These are phyloP conservation scores for Neurospora crassa DNA, from an alignment of 2,329 filamentous ascomycete species.

Conservation along the genomic window DNA sequence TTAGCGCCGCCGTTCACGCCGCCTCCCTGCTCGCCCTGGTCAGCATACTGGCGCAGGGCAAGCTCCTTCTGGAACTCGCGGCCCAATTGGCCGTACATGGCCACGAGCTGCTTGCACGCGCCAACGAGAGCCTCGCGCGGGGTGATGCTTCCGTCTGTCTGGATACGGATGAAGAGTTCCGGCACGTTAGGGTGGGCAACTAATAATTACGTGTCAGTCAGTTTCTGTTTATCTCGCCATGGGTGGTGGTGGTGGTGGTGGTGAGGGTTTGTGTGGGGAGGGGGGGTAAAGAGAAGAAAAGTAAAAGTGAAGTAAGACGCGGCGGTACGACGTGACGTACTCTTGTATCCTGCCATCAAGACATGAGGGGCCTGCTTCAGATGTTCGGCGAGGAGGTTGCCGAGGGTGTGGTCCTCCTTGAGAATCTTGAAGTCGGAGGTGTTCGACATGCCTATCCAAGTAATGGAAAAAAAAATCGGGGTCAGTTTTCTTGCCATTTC, in stretches of 20 bases:
- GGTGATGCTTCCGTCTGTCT: slow-evolving; percentile 80
- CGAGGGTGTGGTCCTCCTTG: slow-evolving; percentile 95
- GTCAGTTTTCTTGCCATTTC: no score
- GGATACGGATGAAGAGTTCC: slow-evolving; percentile 64
- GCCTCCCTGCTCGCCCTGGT: slow-evolving; percentile 45
- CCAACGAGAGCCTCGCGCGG: slow-evolving; percentile 82
- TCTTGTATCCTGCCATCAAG: slow-evolving; percentile 86
- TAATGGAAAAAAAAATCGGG: no score
- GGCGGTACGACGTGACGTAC: slow-evolving; percentile 31
- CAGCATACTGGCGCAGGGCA: slow-evolving; percentile 24
- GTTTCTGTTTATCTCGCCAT: neutral
- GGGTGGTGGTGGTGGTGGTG: neutral
- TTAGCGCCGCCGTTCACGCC: slow-evolving; percentile 39
- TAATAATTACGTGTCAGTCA: slow-evolving; percentile 19
- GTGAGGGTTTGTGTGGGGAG: no score
- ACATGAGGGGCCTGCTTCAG: slow-evolving; percentile 79
- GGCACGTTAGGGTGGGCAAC: slow-evolving; percentile 53
- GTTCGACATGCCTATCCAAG: slow-evolving; percentile 63
- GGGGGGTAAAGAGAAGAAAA: slow-evolving; percentile 14
- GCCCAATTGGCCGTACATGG: slow-evolving; percentile 64
- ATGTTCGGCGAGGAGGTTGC: slow-evolving; percentile 78
- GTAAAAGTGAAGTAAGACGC: neutral
- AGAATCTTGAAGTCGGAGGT: slow-evolving; percentile 92
- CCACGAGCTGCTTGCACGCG: slow-evolving; percentile 73
- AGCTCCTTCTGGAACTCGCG: slow-evolving; percentile 23